Conservation (phyloP, 2,329 filamentous ascomycete genomes). For the Tolypocladium guangdongense region DNA sequence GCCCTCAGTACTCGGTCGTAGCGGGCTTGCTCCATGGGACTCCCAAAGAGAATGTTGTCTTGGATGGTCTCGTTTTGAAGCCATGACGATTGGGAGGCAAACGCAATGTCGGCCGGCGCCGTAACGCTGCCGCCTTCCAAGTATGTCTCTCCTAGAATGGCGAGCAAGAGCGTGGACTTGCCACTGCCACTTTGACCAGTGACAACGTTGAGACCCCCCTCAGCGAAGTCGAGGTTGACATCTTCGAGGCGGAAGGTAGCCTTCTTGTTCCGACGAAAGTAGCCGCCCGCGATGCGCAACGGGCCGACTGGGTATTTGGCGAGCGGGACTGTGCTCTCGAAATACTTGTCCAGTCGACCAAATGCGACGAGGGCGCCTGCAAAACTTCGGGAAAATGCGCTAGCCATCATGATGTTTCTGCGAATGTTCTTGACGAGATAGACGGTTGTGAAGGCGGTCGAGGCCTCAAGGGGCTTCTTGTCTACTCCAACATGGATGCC, state of each 20-base stretch:
- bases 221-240: conserved; percentile 38
- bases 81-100: conserved; percentile 47
- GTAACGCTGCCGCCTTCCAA: conserved; percentile 35
- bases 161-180: conserved; percentile 44
- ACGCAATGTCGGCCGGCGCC: conserved; percentile 41
- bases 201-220: conserved; percentile 43
- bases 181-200: conserved; percentile 44
- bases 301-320: conserved; percentile 37
- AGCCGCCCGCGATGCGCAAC: conserved; percentile 32
- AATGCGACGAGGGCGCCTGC: conserved; percentile 30
- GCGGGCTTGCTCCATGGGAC: conserved; percentile 35
- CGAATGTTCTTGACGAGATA: conserved; percentile 42
- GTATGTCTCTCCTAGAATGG: conserved; percentile 44
- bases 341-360: conserved; percentile 42
- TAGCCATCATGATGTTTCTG: conserved; percentile 39
- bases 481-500: conserved; percentile 37
- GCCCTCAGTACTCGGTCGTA: conserved; percentile 46
- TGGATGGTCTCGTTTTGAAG: conserved; percentile 45
- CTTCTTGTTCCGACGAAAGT: conserved; percentile 37
- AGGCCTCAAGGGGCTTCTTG: conserved; percentile 37
- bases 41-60: conserved; percentile 45
- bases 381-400: conserved; percentile 26
- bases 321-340: conserved; percentile 37
- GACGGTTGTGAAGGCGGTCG: conserved; percentile 47
- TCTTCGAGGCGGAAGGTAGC: conserved; percentile 38